Conservation (phyloP, 805 yeast species). For the Kluyveromyces dobzhanskii region DNA sequence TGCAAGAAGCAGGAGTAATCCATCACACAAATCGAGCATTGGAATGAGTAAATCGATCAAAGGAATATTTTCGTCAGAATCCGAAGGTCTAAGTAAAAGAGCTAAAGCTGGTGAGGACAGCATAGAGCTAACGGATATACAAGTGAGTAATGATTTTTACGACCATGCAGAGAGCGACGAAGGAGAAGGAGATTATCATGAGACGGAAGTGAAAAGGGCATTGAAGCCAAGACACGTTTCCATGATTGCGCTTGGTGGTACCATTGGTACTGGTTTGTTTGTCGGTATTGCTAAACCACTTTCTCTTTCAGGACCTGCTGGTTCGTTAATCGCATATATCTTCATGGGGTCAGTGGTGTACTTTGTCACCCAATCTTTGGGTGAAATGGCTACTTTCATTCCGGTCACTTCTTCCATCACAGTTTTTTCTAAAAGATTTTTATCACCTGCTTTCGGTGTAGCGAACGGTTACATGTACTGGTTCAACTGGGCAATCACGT, state of each 20-base stretch:
- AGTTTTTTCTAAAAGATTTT: slow-evolving; percentile 53
- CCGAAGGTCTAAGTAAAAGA: not conserved
- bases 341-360: slow-evolving; percentile 57
- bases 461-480: slow-evolving; percentile 65
- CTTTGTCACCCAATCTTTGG: slow-evolving; percentile 55
- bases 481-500: slow-evolving; percentile 67
- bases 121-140: slow-evolving; percentile 1
- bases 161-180: slow-evolving; percentile 11
- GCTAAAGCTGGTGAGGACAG: slow-evolving; percentile 2
- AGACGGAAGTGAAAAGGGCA: slow-evolving; percentile 43
- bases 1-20: too few relatives aligned
- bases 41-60: not conserved
- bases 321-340: slow-evolving; percentile 49
- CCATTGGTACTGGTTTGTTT: slow-evolving; percentile 66
- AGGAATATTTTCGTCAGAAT: not conserved
- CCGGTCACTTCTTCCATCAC: slow-evolving; percentile 56
- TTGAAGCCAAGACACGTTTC: slow-evolving; percentile 57
- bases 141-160: not conserved
- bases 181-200: slow-evolving; percentile 27
- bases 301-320: slow-evolving; percentile 54
- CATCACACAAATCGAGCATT: too few relatives aligned
- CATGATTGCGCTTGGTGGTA: slow-evolving; percentile 68
- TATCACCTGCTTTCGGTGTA: slow-evolving; percentile 58
- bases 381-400: slow-evolving; percentile 71
- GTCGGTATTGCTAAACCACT: slow-evolving; percentile 53